phyloP scores from a whole-genome alignment of 2,329 filamentous ascomycete species.

The Colletotrichum liriopes region DNA sequence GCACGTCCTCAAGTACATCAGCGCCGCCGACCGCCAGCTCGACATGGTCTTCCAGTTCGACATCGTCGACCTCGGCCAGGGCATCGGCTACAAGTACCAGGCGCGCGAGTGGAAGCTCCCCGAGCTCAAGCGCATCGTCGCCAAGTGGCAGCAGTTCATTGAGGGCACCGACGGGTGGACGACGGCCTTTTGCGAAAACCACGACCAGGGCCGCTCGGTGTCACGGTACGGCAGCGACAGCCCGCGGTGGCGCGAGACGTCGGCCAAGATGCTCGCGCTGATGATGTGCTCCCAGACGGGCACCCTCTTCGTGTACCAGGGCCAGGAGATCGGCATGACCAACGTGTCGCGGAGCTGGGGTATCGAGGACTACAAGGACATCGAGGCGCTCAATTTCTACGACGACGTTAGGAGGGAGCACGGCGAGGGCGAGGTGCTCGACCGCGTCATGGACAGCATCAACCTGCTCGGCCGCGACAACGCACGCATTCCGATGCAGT shows the following conservation, averaged over 20 bases:
- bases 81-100: slow-evolving; percentile 67
- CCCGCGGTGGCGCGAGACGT: slow-evolving; percentile 58
- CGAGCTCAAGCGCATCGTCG: slow-evolving; percentile 63
- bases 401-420: slow-evolving; percentile 61
- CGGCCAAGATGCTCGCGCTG: slow-evolving; percentile 69
- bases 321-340: slow-evolving; percentile 72
- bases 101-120: slow-evolving; percentile 61
- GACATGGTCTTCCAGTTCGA: slow-evolving; percentile 81
- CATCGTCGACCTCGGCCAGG: slow-evolving; percentile 73
- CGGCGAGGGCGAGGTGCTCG: slow-evolving; percentile 60
- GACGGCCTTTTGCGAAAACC: slow-evolving; percentile 73
- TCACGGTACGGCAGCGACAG: slow-evolving; percentile 66
- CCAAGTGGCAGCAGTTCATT: slow-evolving; percentile 67
- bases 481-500: slow-evolving; percentile 78
- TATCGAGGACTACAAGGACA: slow-evolving; percentile 64
- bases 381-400: slow-evolving; percentile 66
- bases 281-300: slow-evolving; percentile 64
- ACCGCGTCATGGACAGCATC: slow-evolving; percentile 66
- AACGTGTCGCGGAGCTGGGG: slow-evolving; percentile 66
- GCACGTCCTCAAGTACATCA: slow-evolving; percentile 73
- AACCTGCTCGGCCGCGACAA: slow-evolving; percentile 76
- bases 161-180: slow-evolving; percentile 70
- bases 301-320: slow-evolving; percentile 71
- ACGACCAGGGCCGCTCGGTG: slow-evolving; percentile 71
- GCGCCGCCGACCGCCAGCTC: slow-evolving; percentile 70